Base-by-base conservation (phyloP, 164 flowering plant genomes). In the Santalum album region DNA sequence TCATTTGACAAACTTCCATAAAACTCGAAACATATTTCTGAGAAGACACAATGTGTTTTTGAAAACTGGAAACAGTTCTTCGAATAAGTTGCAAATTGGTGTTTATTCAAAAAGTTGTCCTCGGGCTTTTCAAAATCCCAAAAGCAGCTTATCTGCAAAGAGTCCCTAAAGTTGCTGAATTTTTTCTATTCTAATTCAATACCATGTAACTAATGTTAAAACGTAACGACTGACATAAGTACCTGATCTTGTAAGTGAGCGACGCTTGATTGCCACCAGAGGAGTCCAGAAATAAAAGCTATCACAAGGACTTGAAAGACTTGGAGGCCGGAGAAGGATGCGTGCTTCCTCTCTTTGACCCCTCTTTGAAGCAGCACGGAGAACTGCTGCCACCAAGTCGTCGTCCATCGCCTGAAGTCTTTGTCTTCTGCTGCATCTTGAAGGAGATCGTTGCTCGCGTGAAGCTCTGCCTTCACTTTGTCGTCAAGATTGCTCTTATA, bases 381-480 rank as follows among this genome's bases (percentile, higher is more conserved):
- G 46, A 83, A 77, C 59, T 83, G 89, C 46, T 86, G 80, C 70
- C 67, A 62, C 94, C 94, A 86, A 12, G 74, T 77, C 35, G 81
- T 76, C 17, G 69, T 16, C 92, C 88, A 82, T 22, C 51, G 42
- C 0, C 51, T 67, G 35, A 59, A 58, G 6, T 62, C 18, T 55
- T 64, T 75, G 22, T 68, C 67, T 1, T 63, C 65, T 2, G 6
- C 7, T 25, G 9, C 25, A 21, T 56, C 64, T 22, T 35, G 17
- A 16, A 24, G 0, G 0, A 51, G 20, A 32, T 17, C 25, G 12
- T 19, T 19, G 5, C 14, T 58, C 43, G 36, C 58, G 7, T 58
- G 34, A 23, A 66, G 12, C 48, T 66, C 76, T 3, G 10, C 47
- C 25, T 62, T 64, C 61, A 75, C 7, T 4, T 35, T 60, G 1